A percentile compares a stretch with the other conserved stretches of the same genome.
phyloP scores from a whole-genome alignment of 2,329 filamentous ascomycete genomes.

The Ophiostoma sp. region DNA sequence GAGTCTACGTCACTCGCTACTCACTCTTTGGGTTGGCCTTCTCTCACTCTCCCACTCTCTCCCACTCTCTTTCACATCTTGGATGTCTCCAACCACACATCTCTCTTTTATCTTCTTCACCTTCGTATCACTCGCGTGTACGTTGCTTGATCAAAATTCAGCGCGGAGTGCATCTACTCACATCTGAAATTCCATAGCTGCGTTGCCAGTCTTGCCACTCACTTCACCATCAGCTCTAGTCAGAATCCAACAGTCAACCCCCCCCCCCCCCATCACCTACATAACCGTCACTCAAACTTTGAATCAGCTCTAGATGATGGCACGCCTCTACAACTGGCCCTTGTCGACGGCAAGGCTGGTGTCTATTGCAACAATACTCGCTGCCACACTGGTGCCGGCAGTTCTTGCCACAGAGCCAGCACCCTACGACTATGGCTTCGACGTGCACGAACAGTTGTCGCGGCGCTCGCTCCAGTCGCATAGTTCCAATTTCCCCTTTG shows the following conservation, averaged over 20 bases:
- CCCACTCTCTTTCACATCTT: background rate
- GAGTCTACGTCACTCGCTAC: background rate
- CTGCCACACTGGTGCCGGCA: background rate
- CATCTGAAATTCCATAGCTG: background rate
- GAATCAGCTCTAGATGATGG: background rate
- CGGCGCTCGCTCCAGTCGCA: constrained; percentile 37
- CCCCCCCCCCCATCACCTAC: background rate
- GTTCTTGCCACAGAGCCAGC: constrained; percentile 25
- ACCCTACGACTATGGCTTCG: constrained; percentile 49
- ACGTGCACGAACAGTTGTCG: constrained; percentile 35
- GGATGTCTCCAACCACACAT: background rate
- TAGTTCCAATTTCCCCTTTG: constrained; percentile 32
- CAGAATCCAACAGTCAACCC: background rate
- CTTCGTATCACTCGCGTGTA: background rate
- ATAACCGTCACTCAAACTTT: no score
- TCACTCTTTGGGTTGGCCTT: background rate
- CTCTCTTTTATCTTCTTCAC: background rate
- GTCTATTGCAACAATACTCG: background rate
- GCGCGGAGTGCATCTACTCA: no score
- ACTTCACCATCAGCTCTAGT: background rate
- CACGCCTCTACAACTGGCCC: background rate
- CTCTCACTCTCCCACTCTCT: background rate
- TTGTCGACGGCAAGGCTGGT: background rate
- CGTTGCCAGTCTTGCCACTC: background rate
- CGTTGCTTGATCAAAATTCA: background rate